Percentiles rank a stretch among this genome's conserved stretches.
phyloP scores from a whole-genome alignment of 2,329 filamentous ascomycete species.

The Cladosporium sp. region DNA sequence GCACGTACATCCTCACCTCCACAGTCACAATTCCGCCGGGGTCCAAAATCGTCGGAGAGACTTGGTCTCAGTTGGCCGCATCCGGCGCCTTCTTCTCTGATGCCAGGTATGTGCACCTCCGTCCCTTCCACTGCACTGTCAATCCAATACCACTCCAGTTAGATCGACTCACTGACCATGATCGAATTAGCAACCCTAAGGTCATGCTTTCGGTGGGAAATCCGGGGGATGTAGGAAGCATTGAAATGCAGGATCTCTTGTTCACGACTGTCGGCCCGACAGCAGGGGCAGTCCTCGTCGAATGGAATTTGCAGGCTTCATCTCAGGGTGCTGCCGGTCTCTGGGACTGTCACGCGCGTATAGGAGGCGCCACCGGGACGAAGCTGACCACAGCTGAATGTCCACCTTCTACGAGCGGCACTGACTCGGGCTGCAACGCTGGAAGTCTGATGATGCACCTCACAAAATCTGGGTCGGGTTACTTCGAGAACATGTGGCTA shows the following conservation, averaged over 20 bases:
- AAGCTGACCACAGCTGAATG: too few species aligned
- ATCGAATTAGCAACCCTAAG: too few species aligned
- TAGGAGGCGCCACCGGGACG: too few species aligned
- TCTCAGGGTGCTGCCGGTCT: constrained; percentile 35
- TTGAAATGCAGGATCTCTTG: constrained; percentile 69
- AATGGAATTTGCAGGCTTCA: constrained; percentile 63
- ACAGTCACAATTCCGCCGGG: constrained; percentile 66
- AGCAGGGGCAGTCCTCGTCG: constrained; percentile 67
- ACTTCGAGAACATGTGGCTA: constrained; percentile 88
- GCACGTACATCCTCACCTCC: constrained; percentile 65
- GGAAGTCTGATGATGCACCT: constrained; percentile 39
- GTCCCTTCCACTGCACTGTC: constrained; percentile 40
- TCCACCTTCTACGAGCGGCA: background rate
- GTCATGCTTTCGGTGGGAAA: constrained; percentile 68
- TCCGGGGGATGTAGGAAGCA: constrained; percentile 61
- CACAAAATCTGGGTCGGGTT: constrained; percentile 57
- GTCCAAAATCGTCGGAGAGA: constrained; percentile 61
- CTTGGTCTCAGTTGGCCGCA: constrained; percentile 57
- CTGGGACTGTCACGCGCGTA: background rate
- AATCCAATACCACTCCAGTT: too few species aligned
- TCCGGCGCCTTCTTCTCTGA: constrained; percentile 54
- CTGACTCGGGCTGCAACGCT: constrained; percentile 33
- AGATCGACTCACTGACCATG: too few species aligned
- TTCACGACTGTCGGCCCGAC: background rate
- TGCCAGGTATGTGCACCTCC: constrained; percentile 52